A percentile compares a stretch with the other conserved stretches of the same genome.
These are phyloP conservation scores for Fusarium pilosicola DNA, from an alignment of 2,329 filamentous ascomycete genomes.

Conservation along the genomic window DNA sequence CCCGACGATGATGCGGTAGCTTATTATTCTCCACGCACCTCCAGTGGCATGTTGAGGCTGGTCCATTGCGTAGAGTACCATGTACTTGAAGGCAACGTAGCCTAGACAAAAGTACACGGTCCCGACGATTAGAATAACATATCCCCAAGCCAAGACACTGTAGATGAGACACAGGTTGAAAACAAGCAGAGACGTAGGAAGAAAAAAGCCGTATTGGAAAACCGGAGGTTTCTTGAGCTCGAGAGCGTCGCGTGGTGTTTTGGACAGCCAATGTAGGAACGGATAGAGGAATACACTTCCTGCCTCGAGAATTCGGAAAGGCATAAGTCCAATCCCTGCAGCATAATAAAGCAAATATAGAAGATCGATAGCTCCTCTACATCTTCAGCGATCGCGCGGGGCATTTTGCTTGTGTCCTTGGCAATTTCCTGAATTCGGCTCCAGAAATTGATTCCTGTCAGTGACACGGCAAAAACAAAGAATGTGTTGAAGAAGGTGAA, in stretches of 20 bases:
- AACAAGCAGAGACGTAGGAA: conserved; percentile 90
- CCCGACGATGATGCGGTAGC: conserved; percentile 87
- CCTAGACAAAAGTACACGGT: conserved; percentile 85
- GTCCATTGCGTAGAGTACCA: conserved; percentile 97
- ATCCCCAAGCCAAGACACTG: conserved; percentile 83
- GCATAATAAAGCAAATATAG: conserved; percentile 92
- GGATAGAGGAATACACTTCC: conserved; percentile 87
- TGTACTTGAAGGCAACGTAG: conserved; percentile 95
- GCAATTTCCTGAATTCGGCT: conserved; percentile 77
- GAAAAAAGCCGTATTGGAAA: conserved; percentile 96
- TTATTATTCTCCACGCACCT: conserved; percentile 95
- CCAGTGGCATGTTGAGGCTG: conserved; percentile 95
- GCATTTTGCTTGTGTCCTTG: conserved; percentile 79
- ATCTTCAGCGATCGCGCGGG: background rate
- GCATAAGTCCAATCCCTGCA: conserved; percentile 96
- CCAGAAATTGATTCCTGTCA: conserved; percentile 81
- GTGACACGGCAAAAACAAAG: conserved; percentile 89
- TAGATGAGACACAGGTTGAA: conserved; percentile 97
- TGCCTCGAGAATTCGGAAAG: conserved; percentile 90
- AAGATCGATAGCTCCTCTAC: conserved; percentile 81
- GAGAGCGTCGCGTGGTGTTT: conserved; percentile 88
- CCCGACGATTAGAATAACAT: conserved; percentile 83
- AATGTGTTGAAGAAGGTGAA: conserved; percentile 99
- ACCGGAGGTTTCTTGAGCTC: conserved; percentile 83
- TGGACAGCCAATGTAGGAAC: conserved; percentile 78